Evolutionary conservation across 768 basidiomycete species (phyloP).

Genomic region (Leccinum aurantiacum): DNA sequence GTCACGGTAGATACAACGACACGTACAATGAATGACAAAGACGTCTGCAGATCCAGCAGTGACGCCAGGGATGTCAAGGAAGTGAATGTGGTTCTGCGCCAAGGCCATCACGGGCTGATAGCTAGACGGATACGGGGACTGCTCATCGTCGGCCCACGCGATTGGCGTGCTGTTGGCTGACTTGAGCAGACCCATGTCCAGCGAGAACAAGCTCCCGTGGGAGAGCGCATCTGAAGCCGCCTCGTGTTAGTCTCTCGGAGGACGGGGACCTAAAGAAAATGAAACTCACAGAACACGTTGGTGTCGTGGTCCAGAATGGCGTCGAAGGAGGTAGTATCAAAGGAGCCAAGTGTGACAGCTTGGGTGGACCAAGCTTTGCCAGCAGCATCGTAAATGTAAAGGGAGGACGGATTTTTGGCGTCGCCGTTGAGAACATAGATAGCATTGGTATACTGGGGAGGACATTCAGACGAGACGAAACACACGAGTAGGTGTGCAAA

Average conservation of each 20-base stretch:
- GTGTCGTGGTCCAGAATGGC: conserved; percentile 94
- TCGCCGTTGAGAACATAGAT: conserved; percentile 85
- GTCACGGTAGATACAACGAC: no score
- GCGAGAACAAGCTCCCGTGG: conserved; percentile 58
- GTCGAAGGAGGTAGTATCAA: conserved; percentile 62
- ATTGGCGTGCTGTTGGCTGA: conserved; percentile 57
- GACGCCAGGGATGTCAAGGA: conserved; percentile 68
- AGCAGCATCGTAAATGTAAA: conserved; percentile 81
- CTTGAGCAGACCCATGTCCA: conserved; percentile 69
- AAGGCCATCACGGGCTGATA: conserved; percentile 78
- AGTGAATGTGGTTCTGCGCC: conserved; percentile 85
- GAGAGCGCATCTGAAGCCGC: conserved; percentile 62
- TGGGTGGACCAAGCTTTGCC: conserved; percentile 81
- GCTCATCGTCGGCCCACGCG: conserved; percentile 63
- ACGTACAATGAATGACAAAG: conserved; percentile 87
- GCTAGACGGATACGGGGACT: conserved; percentile 52
- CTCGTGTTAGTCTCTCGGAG: conserved; percentile 9
- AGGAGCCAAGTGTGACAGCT: conserved; percentile 47
- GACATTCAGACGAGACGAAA: conserved; percentile 3
- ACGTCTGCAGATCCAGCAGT: conserved; percentile 71
- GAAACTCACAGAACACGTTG: conserved; percentile 71
- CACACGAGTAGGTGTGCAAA: conserved; percentile 19
- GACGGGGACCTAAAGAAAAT: background rate
- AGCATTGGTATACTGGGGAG: conserved; percentile 71
- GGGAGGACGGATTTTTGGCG: conserved; percentile 57